phyloP scores from a whole-genome alignment of 2,329 filamentous ascomycete species.

The Ophiostoma tasmaniense region DNA sequence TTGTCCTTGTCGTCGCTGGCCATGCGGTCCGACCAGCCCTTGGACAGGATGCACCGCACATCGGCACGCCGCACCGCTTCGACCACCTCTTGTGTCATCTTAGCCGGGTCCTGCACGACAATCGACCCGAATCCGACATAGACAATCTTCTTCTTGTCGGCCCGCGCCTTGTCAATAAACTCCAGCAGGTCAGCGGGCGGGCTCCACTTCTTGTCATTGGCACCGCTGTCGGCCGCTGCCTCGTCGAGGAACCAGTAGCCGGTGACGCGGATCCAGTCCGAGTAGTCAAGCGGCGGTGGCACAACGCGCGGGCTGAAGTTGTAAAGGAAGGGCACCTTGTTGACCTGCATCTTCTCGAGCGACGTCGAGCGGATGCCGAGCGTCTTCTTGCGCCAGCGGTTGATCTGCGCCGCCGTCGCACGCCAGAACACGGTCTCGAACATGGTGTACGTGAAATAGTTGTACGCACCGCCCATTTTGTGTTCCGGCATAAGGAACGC shows the following conservation, averaged over 20 bases:
- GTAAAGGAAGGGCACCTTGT: slow-evolving; percentile 97
- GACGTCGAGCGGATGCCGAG: slow-evolving; percentile 72
- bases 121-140: slow-evolving; percentile 98
- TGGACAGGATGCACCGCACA: slow-evolving; percentile 88
- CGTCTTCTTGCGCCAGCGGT: slow-evolving; percentile 78
- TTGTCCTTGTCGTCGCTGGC: slow-evolving; percentile 22
- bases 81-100: slow-evolving; percentile 86
- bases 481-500: slow-evolving; percentile 88
- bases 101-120: slow-evolving; percentile 79
- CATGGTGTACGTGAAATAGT: slow-evolving; percentile 89
- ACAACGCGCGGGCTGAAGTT: slow-evolving; percentile 94
- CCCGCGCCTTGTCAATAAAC: slow-evolving; percentile 77
- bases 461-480: slow-evolving; percentile 93
- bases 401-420: slow-evolving; percentile 81
- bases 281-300: slow-evolving; percentile 88
- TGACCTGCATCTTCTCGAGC: slow-evolving; percentile 84
- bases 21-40: slow-evolving; percentile 87
- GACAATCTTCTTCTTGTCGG: slow-evolving; percentile 81
- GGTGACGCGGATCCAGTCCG: slow-evolving; percentile 94
- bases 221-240: slow-evolving; percentile 17
- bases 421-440: slow-evolving; percentile 98
- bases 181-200: slow-evolving; percentile 66
- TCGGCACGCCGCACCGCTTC: slow-evolving; percentile 86
- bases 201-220: slow-evolving; percentile 43
- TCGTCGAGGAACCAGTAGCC: slow-evolving; percentile 98